These are phyloP conservation scores for Penicillium manginii DNA, from an alignment of 495 filamentous ascomycete species.

Conservation along the genomic window DNA sequence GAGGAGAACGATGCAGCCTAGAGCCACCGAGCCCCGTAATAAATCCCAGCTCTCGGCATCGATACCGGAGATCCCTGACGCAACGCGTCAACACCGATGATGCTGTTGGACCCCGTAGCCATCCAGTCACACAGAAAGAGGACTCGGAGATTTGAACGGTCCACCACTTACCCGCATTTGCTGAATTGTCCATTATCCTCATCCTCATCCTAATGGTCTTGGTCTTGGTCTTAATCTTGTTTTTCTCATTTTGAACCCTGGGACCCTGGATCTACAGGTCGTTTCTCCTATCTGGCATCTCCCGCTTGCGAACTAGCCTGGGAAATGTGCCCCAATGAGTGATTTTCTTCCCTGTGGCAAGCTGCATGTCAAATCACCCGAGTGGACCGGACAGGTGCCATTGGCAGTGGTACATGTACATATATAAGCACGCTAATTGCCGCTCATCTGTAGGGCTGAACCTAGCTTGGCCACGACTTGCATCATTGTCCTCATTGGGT, in stretches of 20 bases:
- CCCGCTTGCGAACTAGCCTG: not conserved
- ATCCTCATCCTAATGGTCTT: not conserved
- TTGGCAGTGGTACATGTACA: slow-evolving; percentile 3
- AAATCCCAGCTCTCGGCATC: slow-evolving; percentile 18
- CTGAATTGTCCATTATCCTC: not conserved
- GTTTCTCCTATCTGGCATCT: not conserved
- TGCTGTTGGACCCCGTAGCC: no score
- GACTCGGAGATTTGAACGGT: not conserved
- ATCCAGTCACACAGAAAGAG: not conserved
- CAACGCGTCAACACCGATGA: slow-evolving; percentile 1
- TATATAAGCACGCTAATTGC: slow-evolving; percentile 18
- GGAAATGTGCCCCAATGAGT: not conserved
- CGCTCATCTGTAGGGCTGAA: slow-evolving; percentile 29
- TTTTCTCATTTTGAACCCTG: no score
- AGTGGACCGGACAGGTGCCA: not conserved
- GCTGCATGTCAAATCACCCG: not conserved
- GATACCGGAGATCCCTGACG: slow-evolving; percentile 12
- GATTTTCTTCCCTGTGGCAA: not conserved
- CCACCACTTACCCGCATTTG: not conserved
- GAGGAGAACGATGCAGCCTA: slow-evolving; percentile 32
- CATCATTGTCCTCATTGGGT: slow-evolving; percentile 8
- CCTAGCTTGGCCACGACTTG: slow-evolving; percentile 17
- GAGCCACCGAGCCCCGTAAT: slow-evolving; percentile 27
- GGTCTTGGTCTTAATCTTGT: not conserved
- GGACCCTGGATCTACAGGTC: no score